Percentiles rank a stretch among this genome's conserved stretches.
Conservation (phyloP, 2,329 filamentous ascomycete genomes). For the Aspergillus intermedius region DNA sequence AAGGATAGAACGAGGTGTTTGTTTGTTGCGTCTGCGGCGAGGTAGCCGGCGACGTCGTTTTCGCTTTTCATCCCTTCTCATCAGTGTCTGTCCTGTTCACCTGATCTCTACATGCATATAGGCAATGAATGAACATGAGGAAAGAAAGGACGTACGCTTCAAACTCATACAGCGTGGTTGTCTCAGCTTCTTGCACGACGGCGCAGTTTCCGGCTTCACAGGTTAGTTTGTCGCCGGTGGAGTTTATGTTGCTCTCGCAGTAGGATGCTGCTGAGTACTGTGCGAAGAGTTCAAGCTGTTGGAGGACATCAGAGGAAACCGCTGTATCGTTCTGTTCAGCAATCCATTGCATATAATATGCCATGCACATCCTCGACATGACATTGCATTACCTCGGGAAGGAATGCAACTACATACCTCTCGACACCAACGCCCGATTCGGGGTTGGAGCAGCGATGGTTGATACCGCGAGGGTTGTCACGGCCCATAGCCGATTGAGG, state of each 20-base stretch:
- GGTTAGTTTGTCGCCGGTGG: conserved; percentile 36
- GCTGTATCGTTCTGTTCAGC: conserved; percentile 15
- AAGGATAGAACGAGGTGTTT: conserved; percentile 30
- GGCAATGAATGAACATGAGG: background rate
- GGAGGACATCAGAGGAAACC: conserved; percentile 36
- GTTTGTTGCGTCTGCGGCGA: conserved; percentile 42
- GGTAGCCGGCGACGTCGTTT: conserved; percentile 42
- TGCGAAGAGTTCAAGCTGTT: conserved; percentile 41
- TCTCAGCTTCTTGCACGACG: conserved; percentile 41
- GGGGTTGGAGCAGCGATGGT: conserved; percentile 15
- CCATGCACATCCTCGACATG: background rate
- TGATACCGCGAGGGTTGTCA: conserved; percentile 10
- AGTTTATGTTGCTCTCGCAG: conserved; percentile 45
- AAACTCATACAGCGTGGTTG: conserved; percentile 44
- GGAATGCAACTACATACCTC: background rate
- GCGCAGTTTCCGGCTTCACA: conserved; percentile 45
- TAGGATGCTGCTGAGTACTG: conserved; percentile 51
- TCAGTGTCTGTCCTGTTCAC: conserved; percentile 1
- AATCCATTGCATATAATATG: background rate
- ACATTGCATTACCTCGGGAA: background rate
- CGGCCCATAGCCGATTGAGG: conserved; percentile 4
- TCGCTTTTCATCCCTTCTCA: conserved; percentile 11
- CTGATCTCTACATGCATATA: background rate
- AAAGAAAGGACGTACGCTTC: conserved; percentile 34
- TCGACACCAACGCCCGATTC: conserved; percentile 2